Percentiles rank a stretch among this genome's conserved stretches.
Conservation (phyloP, 1,284 basidiomycete genomes). For the Apiotrichum siamense region DNA sequence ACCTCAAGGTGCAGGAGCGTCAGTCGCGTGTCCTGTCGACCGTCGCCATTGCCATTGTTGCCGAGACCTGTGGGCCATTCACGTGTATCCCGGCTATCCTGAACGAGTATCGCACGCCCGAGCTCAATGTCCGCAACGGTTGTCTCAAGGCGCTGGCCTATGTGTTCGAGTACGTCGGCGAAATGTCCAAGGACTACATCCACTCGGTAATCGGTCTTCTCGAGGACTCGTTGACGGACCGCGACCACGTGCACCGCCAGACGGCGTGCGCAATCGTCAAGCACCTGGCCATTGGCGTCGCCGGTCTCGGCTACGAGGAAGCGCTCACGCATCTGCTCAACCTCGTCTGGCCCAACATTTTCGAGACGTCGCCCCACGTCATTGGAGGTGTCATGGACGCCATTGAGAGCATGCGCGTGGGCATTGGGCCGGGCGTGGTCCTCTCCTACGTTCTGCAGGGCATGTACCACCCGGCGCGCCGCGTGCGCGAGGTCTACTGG, state of each 20-base stretch:
- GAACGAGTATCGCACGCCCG: conserved; percentile 96
- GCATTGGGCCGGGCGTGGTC: conserved; percentile 86
- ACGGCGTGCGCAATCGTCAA: conserved; percentile 99
- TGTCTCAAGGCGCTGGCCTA: conserved; percentile 98
- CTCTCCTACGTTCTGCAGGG: conserved; percentile 75
- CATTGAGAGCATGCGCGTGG: conserved; percentile 92
- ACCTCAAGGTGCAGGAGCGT: conserved; percentile 95
- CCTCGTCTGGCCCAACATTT: conserved; percentile 98
- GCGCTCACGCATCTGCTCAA: conserved; percentile 97
- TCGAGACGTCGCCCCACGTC: conserved; percentile 96
- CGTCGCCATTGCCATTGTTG: conserved; percentile 92
- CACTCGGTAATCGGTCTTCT: conserved; percentile 96
- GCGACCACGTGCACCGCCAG: conserved; percentile 96
- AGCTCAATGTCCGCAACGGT: conserved; percentile 98
- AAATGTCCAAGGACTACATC: conserved; percentile 96
- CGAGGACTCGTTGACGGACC: conserved; percentile 95
- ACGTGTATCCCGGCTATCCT: conserved; percentile 98
- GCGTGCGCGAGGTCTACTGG: conserved; percentile 94
- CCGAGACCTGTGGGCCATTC: conserved; percentile 97
- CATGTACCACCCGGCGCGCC: conserved; percentile 89
- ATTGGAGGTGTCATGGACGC: conserved; percentile 96
- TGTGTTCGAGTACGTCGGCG: conserved; percentile 99
- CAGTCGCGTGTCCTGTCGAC: conserved; percentile 98
- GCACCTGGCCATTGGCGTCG: conserved; percentile 93
- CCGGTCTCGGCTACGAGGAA: conserved; percentile 95